Evolutionary conservation across 2,329 filamentous ascomycete genomes (phyloP).

Genomic region (Diaporthe ilicicola): DNA sequence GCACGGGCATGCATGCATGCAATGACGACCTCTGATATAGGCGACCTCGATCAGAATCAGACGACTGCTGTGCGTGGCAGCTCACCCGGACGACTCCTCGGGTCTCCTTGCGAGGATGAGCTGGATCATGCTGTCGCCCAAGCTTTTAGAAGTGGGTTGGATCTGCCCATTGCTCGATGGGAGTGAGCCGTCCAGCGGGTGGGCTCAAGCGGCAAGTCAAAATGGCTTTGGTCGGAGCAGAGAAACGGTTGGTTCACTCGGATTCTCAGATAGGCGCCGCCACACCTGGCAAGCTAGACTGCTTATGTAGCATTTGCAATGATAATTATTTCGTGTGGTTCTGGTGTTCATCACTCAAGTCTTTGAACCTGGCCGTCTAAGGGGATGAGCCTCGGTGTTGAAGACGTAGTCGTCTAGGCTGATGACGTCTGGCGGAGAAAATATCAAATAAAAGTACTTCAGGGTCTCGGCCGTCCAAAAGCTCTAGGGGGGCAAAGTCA

Average conservation of each 20-base stretch:
- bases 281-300: not conserved
- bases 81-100: no score
- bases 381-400: slow-evolving; percentile 47
- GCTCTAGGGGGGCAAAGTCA: slow-evolving; percentile 49
- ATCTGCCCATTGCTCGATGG: not conserved
- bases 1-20: not conserved
- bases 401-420: slow-evolving; percentile 67
- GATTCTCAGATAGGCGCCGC: not conserved
- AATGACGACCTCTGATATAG: not conserved
- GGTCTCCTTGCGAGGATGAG: not conserved
- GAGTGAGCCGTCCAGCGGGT: not conserved
- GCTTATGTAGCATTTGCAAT: not conserved
- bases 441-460: slow-evolving; percentile 71
- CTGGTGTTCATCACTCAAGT: not conserved
- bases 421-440: slow-evolving; percentile 60
- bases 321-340: not conserved
- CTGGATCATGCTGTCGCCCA: no score
- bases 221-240: not conserved
- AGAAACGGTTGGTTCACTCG: not conserved
- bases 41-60: not conserved
- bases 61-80: not conserved
- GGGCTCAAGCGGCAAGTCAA: not conserved
- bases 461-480: slow-evolving; percentile 71
- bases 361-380: slow-evolving; percentile 25
- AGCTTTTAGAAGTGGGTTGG: not conserved